A percentile compares a stretch with the other conserved stretches of the same genome.
phyloP scores from a whole-genome alignment of 1,284 basidiomycete genomes.

The Cystobasidium pallidum region DNA sequence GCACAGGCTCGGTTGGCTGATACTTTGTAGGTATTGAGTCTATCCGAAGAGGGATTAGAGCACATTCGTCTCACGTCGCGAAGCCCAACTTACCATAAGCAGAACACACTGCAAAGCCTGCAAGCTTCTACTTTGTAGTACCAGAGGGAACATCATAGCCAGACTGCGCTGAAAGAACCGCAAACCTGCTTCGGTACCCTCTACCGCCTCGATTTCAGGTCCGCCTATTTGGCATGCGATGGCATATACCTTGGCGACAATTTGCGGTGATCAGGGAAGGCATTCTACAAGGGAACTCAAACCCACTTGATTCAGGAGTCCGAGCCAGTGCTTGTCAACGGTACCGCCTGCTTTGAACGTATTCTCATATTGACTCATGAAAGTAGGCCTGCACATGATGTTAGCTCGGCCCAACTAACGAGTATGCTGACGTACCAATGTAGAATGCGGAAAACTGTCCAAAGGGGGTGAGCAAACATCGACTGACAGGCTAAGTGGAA shows the following conservation, averaged over 20 bases:
- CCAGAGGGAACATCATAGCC: conserved; percentile 26
- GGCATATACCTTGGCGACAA: conserved; percentile 17
- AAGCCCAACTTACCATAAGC: conserved; percentile 18
- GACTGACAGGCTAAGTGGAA: background rate
- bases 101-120: conserved; percentile 30
- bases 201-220: background rate
- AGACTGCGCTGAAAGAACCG: conserved; percentile 30
- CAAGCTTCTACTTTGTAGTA: conserved; percentile 11
- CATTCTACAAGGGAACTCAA: background rate
- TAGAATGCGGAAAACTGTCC: conserved; percentile 32
- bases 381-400: conserved; percentile 24
- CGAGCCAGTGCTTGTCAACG: conserved; percentile 25
- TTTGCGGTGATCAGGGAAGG: background rate
- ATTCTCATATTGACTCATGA: conserved; percentile 7
- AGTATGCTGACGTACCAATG: conserved; percentile 14
- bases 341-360: conserved; percentile 13
- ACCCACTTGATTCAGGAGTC: conserved; percentile 23
- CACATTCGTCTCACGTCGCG: background rate
- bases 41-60: background rate
- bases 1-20: conserved; percentile 26
- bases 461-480: background rate
- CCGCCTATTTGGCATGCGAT: conserved; percentile 33
- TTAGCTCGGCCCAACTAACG: background rate
- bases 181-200: conserved; percentile 12
- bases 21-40: conserved; percentile 23